phyloP scores from a whole-genome alignment of 2,329 filamentous ascomycete species.

The Paecilomyces variotii region DNA sequence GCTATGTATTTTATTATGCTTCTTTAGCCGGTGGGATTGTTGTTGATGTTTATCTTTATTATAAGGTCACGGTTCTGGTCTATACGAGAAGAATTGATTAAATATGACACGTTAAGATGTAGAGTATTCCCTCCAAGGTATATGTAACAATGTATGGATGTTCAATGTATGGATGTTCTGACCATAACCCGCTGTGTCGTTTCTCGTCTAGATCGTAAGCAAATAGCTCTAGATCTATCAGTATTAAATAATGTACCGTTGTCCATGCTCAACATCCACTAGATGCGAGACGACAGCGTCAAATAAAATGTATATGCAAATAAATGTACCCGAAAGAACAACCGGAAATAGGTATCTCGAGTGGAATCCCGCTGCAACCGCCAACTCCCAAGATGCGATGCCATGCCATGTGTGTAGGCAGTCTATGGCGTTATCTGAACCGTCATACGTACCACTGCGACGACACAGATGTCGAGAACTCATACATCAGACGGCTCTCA shows the following conservation, averaged over 20 bases:
- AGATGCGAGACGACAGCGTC: not conserved
- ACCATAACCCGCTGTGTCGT: not conserved
- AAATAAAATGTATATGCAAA: not conserved
- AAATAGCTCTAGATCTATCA: not conserved
- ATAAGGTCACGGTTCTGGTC: not conserved
- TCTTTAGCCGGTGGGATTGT: not conserved
- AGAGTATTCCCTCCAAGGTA: not conserved
- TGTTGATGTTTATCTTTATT: not conserved
- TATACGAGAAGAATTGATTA: not conserved
- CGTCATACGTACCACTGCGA: not conserved
- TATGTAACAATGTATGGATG: not conserved
- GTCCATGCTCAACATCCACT: not conserved
- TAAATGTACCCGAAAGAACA: not conserved
- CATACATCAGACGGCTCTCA: slow-evolving; percentile 17
- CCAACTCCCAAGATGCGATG: not conserved
- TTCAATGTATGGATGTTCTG: not conserved
- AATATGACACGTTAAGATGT: not conserved
- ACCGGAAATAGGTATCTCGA: not conserved
- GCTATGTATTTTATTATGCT: not conserved
- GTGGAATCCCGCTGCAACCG: not conserved
- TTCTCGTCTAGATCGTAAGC: not conserved
- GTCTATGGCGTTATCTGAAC: not conserved
- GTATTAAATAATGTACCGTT: not conserved
- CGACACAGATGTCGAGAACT: slow-evolving; percentile 8
- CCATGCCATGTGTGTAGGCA: not conserved